phyloP scores from a whole-genome alignment of 23 red algal species.

The Cyanidium caldarium region DNA sequence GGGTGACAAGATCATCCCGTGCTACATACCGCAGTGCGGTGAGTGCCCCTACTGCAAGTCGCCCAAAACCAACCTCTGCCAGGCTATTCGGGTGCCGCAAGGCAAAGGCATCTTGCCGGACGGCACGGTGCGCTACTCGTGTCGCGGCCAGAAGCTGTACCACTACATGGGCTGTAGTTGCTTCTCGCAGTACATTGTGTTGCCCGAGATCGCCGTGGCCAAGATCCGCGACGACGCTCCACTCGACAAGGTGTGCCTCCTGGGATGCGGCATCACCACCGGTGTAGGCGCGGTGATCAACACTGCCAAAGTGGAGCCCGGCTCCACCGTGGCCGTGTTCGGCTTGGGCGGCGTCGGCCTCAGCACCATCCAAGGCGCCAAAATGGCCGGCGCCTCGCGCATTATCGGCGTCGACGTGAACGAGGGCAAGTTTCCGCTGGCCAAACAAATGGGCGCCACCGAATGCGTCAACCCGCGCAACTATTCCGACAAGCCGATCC shows the following conservation, averaged over 20 bases:
- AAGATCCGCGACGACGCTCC: constrained; percentile 51
- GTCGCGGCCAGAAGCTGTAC: constrained; percentile 42
- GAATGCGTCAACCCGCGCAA: constrained; percentile 70
- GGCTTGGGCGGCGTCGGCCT: constrained; percentile 77
- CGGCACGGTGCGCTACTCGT: constrained; percentile 44
- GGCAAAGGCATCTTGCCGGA: constrained; percentile 87
- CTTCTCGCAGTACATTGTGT: constrained; percentile 83
- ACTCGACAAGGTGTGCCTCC: constrained; percentile 54
- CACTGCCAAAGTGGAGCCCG: constrained; percentile 57
- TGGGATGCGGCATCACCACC: constrained; percentile 73
- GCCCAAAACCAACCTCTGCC: constrained; percentile 71
- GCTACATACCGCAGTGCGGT: constrained; percentile 76
- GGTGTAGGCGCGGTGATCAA: constrained; percentile 76
- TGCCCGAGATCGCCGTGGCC: constrained; percentile 66
- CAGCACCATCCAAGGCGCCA: constrained; percentile 46
- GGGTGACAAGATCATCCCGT: constrained; percentile 65
- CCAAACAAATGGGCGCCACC: constrained; percentile 66
- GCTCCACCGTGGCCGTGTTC: constrained; percentile 67
- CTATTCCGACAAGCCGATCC: constrained; percentile 32
- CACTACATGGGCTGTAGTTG: constrained; percentile 82
- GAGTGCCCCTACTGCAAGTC: constrained; percentile 79
- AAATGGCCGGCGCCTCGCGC: constrained; percentile 34
- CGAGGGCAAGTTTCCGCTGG: constrained; percentile 49
- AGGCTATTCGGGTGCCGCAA: constrained; percentile 46
- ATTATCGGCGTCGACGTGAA: constrained; percentile 76